Conservation (phyloP, 257 asterid species). For the Verbascum thapsus region DNA sequence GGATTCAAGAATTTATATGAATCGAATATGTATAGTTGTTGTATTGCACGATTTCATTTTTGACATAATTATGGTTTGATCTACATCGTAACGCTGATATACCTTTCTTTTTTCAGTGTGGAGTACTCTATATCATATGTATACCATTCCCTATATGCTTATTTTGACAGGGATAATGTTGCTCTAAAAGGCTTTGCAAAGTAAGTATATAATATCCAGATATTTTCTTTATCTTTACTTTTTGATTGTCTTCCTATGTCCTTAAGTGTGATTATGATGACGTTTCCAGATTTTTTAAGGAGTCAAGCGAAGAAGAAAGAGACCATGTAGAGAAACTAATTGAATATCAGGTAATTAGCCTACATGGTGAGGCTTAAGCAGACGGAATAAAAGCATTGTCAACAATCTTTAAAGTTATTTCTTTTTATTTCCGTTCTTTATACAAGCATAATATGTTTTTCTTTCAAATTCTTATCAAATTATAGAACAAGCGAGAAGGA, state of each 20-base stretch:
- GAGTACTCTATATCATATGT: conserved; percentile 52
- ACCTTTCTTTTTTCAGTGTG: conserved; percentile 46
- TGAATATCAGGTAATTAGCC: conserved; percentile 69
- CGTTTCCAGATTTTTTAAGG: conserved; percentile 73
- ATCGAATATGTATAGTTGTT: no score
- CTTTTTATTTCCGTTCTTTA: neutral
- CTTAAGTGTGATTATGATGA: conserved; percentile 16
- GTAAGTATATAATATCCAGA: conserved; percentile 36
- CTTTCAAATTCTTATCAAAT: neutral
- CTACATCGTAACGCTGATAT: neutral
- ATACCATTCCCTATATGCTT: conserved; percentile 60
- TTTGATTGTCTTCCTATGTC: neutral
- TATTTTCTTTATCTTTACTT: neutral
- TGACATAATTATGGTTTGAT: no score
- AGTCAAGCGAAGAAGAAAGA: conserved; percentile 79
- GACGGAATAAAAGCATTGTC: neutral
- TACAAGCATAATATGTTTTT: neutral
- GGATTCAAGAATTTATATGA: no score
- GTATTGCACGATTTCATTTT: no score
- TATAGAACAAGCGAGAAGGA: conserved; percentile 83
- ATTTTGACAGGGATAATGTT: conserved; percentile 86
- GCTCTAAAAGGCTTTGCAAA: conserved; percentile 88
- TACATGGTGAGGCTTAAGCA: neutral
- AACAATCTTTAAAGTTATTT: neutral
- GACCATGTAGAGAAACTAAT: conserved; percentile 87